Evolutionary conservation across 108 stramenopile genomes (phyloP).

Genomic region (Cyclotella baltica): DNA sequence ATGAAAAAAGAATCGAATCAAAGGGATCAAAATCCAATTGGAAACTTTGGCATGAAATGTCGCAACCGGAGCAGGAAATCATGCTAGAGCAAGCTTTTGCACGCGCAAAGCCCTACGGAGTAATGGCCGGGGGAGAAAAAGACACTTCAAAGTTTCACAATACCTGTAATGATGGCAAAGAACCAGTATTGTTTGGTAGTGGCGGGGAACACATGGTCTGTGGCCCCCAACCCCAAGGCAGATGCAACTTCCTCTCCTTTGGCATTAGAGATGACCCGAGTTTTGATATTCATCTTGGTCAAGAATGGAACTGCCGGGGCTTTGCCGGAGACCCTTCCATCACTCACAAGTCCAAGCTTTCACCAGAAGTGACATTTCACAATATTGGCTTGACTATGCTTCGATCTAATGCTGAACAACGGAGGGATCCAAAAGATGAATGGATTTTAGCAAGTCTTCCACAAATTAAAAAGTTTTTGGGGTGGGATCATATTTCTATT

Average conservation of each 20-base stretch:
- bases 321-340: constrained; percentile 75
- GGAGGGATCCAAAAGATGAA: constrained; percentile 50
- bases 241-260: constrained; percentile 64
- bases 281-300: constrained; percentile 58
- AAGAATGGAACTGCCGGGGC: constrained; percentile 66
- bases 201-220: constrained; percentile 62
- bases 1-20: no score
- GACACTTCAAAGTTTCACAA: constrained; percentile 22
- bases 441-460: constrained; percentile 65
- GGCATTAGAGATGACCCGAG: constrained; percentile 69
- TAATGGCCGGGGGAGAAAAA: constrained; percentile 11
- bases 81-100: constrained; percentile 37
- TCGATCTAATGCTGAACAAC: constrained; percentile 65
- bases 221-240: constrained; percentile 51
- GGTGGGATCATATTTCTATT: constrained; percentile 50
- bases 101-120: constrained; percentile 54
- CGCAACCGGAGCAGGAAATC: constrained; percentile 39
- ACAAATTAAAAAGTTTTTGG: constrained; percentile 48
- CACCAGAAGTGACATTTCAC: constrained; percentile 67
- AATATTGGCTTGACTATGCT: constrained; percentile 63
- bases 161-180: no score
- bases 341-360: constrained; percentile 63
- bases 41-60: constrained; percentile 70
- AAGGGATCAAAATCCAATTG: no score
- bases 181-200: constrained; percentile 23